These are phyloP conservation scores for Leucosporidium scottii DNA, from an alignment of 768 basidiomycete species.

Conservation along the genomic window DNA sequence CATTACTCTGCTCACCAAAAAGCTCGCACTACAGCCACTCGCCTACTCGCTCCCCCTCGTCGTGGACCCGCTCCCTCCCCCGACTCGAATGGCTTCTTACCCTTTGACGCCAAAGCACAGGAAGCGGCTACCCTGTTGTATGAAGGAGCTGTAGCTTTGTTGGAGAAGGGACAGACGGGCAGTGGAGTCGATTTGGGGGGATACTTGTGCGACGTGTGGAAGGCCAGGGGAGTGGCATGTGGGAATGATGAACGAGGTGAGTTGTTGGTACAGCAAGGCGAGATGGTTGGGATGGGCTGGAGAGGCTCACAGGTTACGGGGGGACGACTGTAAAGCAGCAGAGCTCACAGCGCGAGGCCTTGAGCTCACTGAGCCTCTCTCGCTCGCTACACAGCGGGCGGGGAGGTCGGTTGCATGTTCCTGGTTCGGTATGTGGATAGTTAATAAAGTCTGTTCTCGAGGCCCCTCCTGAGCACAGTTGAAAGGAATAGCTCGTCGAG, in stretches of 20 bases:
- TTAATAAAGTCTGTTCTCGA: too few relatives aligned
- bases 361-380: too few relatives aligned
- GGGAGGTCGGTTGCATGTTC: too few relatives aligned
- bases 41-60: slow-evolving; percentile 43
- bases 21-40: slow-evolving; percentile 85
- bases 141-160: slow-evolving; percentile 74
- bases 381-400: too few relatives aligned
- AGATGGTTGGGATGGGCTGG: neutral
- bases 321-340: neutral
- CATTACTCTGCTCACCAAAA: slow-evolving; percentile 93
- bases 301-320: neutral
- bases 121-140: slow-evolving; percentile 90
- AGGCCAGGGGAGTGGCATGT: slow-evolving; percentile 56
- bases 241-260: slow-evolving; percentile 33
- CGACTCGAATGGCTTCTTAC: slow-evolving; percentile 54
- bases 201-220: slow-evolving; percentile 78
- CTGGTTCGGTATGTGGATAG: too few relatives aligned
- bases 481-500: too few relatives aligned
- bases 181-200: slow-evolving; percentile 78
- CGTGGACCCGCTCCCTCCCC: neutral
- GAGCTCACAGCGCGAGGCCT: too few relatives aligned
- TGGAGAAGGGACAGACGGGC: slow-evolving; percentile 80
- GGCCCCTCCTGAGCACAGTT: too few relatives aligned
- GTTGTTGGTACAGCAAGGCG: neutral
- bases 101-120: slow-evolving; percentile 59